phyloP scores from a whole-genome alignment of 768 basidiomycete species.

The Hericium coralloides region DNA sequence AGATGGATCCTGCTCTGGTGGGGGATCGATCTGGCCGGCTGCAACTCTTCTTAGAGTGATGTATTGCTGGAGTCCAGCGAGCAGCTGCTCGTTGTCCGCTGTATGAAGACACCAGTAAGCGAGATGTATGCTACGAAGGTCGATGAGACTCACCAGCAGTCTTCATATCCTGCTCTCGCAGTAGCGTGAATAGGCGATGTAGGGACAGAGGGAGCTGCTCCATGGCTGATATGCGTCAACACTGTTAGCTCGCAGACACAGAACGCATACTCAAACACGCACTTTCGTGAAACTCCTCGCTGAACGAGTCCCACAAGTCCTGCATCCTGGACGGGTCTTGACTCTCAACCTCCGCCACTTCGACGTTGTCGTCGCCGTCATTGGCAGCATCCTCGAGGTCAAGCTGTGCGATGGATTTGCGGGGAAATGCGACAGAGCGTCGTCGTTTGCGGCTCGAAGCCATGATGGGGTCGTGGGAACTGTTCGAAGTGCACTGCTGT shows the following conservation, averaged over 20 bases:
- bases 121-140: not conserved
- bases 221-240: not conserved
- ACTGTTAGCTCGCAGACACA: not conserved
- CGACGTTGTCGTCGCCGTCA: not conserved
- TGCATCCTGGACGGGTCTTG: not conserved
- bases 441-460: not conserved
- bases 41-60: not conserved
- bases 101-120: not conserved
- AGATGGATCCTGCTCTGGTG: too few relatives aligned
- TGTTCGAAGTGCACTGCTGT: too few relatives aligned
- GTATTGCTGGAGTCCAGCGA: not conserved
- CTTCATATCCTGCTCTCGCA: not conserved
- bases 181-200: not conserved
- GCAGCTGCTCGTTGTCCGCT: not conserved
- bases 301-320: not conserved
- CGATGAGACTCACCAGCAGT: not conserved
- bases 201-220: not conserved
- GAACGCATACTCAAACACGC: not conserved
- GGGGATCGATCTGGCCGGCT: not conserved
- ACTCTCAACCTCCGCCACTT: not conserved
- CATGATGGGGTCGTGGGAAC: not conserved
- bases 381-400: not conserved
- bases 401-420: not conserved
- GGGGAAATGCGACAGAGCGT: not conserved
- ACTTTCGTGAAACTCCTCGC: not conserved